A percentile compares a stretch with the other conserved stretches of the same genome.
Conservation (phyloP, 2,329 filamentous ascomycete genomes). For the Colletotrichum lindemuthianum region DNA sequence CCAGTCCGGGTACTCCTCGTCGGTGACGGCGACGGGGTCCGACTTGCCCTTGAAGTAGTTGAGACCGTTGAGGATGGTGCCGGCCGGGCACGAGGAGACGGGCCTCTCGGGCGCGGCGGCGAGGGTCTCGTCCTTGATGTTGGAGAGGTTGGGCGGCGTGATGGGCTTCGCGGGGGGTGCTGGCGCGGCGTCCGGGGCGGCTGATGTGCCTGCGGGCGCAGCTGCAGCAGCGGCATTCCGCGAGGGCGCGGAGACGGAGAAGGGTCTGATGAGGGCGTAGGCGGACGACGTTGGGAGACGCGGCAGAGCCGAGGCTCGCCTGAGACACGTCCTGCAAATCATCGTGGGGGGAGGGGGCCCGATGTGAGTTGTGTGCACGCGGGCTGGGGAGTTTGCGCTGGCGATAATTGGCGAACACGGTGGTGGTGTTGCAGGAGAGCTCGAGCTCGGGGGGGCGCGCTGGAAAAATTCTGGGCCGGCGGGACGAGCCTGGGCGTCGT, state of each 20-base stretch:
- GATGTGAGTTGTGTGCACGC: not conserved
- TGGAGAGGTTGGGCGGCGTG: slow-evolving; percentile 44
- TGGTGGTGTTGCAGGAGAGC: slow-evolving; percentile 30
- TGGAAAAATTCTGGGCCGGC: slow-evolving; percentile 38
- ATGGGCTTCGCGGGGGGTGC: slow-evolving; percentile 48
- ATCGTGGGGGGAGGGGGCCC: slow-evolving; percentile 39
- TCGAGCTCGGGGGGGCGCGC: slow-evolving; percentile 19
- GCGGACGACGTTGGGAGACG: slow-evolving; percentile 38
- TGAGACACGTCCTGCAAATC: slow-evolving; percentile 61
- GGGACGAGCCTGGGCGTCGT: slow-evolving; percentile 26
- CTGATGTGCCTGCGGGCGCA: slow-evolving; percentile 1
- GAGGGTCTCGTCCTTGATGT: slow-evolving; percentile 42
- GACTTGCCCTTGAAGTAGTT: slow-evolving; percentile 80
- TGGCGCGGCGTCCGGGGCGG: slow-evolving; percentile 38
- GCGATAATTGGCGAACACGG: slow-evolving; percentile 6
- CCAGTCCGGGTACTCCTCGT: slow-evolving; percentile 83
- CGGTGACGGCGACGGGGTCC: slow-evolving; percentile 78
- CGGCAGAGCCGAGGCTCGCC: slow-evolving; percentile 51
- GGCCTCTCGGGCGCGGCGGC: slow-evolving; percentile 43
- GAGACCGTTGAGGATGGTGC: slow-evolving; percentile 76
- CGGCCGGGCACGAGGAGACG: slow-evolving; percentile 68
- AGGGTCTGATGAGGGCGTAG: slow-evolving; percentile 44
- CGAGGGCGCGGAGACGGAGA: slow-evolving; percentile 50
- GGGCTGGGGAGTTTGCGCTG: slow-evolving; percentile 1
- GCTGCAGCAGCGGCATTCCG: slow-evolving; percentile 27